phyloP scores from a whole-genome alignment of 768 basidiomycete species.

The Mrakia frigida region DNA sequence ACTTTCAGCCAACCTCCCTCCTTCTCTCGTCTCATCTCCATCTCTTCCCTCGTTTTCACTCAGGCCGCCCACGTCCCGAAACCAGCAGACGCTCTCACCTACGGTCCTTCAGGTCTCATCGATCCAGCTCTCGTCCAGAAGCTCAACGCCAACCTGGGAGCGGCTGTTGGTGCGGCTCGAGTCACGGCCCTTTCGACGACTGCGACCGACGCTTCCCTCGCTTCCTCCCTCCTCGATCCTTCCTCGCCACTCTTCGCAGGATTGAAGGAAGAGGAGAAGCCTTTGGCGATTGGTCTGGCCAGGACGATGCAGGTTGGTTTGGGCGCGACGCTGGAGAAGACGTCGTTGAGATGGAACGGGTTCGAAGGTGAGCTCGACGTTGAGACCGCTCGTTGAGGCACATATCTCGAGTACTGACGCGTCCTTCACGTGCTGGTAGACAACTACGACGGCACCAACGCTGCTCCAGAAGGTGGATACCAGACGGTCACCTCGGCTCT shows the following conservation, averaged over 20 bases:
- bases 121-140: not conserved
- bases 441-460: slow-evolving; percentile 32
- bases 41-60: not conserved
- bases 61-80: slow-evolving; percentile 26
- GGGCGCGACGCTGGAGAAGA: slow-evolving; percentile 23
- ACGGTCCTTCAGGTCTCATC: slow-evolving; percentile 21
- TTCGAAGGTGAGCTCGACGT: slow-evolving; percentile 22
- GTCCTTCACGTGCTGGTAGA: not conserved
- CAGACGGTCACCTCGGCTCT: slow-evolving; percentile 22
- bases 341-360: slow-evolving; percentile 23
- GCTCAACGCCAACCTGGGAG: slow-evolving; percentile 23
- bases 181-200: not conserved
- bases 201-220: slow-evolving; percentile 17
- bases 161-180: not conserved
- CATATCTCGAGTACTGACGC: not conserved
- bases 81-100: slow-evolving; percentile 21
- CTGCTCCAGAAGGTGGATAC: slow-evolving; percentile 30
- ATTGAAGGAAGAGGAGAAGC: slow-evolving; percentile 1
- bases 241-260: slow-evolving; percentile 17
- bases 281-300: slow-evolving; percentile 22
- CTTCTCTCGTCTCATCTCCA: not conserved
- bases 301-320: slow-evolving; percentile 32
- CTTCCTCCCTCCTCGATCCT: slow-evolving; percentile 9
- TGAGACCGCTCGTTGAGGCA: not conserved
- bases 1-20: slow-evolving; percentile 1